Evolutionary conservation across 352 stramenopile genomes (phyloP), one percentile per base, ranked within the genome.

Genomic region (Blastocystis sp.): DNA sequence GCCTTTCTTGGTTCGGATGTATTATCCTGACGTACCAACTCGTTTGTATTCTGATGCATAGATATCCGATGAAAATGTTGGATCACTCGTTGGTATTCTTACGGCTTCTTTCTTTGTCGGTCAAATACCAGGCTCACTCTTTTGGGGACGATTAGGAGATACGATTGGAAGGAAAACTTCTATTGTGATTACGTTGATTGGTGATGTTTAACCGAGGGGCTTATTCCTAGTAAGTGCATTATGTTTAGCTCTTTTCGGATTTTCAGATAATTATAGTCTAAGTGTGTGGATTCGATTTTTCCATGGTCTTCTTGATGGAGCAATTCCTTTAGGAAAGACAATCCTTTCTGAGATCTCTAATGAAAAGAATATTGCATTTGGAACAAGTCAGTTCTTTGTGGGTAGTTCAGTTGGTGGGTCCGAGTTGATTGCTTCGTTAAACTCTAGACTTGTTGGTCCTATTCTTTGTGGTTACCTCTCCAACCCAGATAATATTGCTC

Each of bases 281-380:
- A 63, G 43, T 63, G 35, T 63, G 7, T 49, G 58, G 19, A 63
- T 63, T 39, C 69, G 69, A 29, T 61, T 80, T 21, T 0, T 80
- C 27, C 42, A 80, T 24, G 69, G 69, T 37, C 69, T 80, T 29
- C 12, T 80, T 32, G 69, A 80, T 39, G 69, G 69, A 3, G 19
- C 52, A 19, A 59, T 80, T 29, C 69, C 69, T 1, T n/a, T 80
- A 29, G 69, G n/a, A 19, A 59, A 63, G 21, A 43, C 69, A 14
- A 80, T 80, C 11, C 12, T 80, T 12, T 63, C 69, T 3, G 69
- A 80, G 32, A 80, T 80, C 12, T 80, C 69, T 11, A 80, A 80
- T 37, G 69, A 80, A 12, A 80, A 61, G 24, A 80, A 80, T 27
- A 32, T 80, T 16, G 43, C 69, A 29, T 27, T 80, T 4, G 49